phyloP scores from a whole-genome alignment of 2,329 filamentous ascomycete genomes.

The Rhynchosporium graminicola region DNA sequence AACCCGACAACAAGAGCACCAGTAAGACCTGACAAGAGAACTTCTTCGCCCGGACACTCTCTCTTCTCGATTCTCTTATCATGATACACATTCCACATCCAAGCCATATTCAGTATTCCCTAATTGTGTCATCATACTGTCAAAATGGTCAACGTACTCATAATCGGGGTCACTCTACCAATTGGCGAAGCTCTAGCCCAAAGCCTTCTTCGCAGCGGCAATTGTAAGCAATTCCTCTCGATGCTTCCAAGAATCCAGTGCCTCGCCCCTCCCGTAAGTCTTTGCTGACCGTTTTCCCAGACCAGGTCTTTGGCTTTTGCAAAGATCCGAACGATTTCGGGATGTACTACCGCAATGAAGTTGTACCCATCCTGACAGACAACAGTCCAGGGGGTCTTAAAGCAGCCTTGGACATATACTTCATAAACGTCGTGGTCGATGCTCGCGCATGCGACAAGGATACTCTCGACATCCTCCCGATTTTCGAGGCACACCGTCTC shows the following conservation, averaged over 20 bases:
- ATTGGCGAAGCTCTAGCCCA: conserved; percentile 55
- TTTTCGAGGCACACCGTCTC: conserved; percentile 30
- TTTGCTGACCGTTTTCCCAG: neutral
- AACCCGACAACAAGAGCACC: neutral
- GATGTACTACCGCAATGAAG: conserved; percentile 38
- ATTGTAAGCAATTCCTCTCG: neutral
- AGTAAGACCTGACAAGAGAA: neutral
- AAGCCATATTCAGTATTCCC: neutral
- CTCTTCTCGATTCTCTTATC: neutral
- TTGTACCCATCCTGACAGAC: conserved; percentile 40
- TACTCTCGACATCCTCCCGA: conserved; percentile 32
- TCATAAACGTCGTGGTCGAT: conserved; percentile 44
- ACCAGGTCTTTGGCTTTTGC: conserved; percentile 43
- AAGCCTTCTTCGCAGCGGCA: conserved; percentile 45
- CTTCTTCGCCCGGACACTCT: neutral
- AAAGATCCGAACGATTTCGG: conserved; percentile 40
- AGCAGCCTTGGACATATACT: conserved; percentile 32
- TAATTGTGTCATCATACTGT: neutral
- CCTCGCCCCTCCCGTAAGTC: neutral
- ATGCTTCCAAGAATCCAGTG: too few relatives aligned
- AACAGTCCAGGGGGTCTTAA: conserved; percentile 24
- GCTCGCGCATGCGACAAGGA: conserved; percentile 35
- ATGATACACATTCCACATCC: neutral
- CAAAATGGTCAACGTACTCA: conserved; percentile 44
- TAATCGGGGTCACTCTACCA: conserved; percentile 57